Conservation (phyloP, 2,329 filamentous ascomycete genomes). For the Calcarisporium arbuscula region DNA sequence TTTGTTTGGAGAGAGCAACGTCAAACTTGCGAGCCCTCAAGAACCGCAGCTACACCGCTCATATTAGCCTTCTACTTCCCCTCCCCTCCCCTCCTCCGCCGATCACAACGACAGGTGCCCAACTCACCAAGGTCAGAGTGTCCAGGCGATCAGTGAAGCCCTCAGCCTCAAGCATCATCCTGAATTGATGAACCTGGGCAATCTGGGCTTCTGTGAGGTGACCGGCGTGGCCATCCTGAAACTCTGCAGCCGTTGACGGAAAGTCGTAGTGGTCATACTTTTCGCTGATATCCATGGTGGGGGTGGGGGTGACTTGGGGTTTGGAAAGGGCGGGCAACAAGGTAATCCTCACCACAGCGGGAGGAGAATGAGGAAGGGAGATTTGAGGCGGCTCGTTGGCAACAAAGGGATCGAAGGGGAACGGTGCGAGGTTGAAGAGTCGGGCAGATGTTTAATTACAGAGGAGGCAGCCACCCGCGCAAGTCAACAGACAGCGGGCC, state of each 20-base stretch:
- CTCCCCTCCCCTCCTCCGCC: slow-evolving; percentile 6
- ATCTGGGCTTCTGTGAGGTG: slow-evolving; percentile 82
- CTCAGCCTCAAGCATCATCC: slow-evolving; percentile 74
- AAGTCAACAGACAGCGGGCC: too few relatives aligned
- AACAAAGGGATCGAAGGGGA: not conserved
- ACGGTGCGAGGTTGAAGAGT: too few relatives aligned
- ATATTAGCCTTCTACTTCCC: slow-evolving; percentile 5
- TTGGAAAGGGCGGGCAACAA: not conserved
- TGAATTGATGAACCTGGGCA: slow-evolving; percentile 81
- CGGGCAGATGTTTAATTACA: too few relatives aligned
- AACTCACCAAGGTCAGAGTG: slow-evolving; percentile 75
- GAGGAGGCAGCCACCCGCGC: too few relatives aligned
- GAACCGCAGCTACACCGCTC: slow-evolving; percentile 63
- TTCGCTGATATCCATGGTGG: slow-evolving; percentile 59
- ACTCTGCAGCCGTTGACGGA: slow-evolving; percentile 68
- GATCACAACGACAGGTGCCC: not conserved
- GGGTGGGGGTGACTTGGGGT: slow-evolving; percentile 8
- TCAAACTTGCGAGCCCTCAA: slow-evolving; percentile 94
- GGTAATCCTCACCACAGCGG: not conserved
- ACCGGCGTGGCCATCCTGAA: slow-evolving; percentile 75
- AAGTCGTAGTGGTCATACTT: slow-evolving; percentile 98
- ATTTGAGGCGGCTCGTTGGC: not conserved
- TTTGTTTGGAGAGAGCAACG: slow-evolving; percentile 73
- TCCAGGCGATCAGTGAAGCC: slow-evolving; percentile 82
- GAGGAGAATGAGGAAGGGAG: not conserved